Evolutionary conservation across 129 eudicot species (phyloP).

Genomic region (Oenanthe sinensis): DNA sequence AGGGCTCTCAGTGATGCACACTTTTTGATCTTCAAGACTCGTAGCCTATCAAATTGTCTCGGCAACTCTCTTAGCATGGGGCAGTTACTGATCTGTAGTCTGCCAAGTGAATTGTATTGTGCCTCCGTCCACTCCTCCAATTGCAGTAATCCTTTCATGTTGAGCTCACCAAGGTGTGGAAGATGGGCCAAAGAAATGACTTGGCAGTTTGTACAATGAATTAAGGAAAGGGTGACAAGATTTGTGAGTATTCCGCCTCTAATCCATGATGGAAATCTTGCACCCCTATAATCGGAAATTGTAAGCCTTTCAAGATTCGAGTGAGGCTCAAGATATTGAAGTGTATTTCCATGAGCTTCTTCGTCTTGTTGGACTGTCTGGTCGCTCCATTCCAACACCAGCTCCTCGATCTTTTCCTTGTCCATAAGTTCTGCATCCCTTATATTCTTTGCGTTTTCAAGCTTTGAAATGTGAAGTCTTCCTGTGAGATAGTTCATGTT

Average conservation of each 20-base stretch:
- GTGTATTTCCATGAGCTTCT: background rate
- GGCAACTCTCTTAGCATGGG: conserved; percentile 9
- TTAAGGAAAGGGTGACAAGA: conserved; percentile 6
- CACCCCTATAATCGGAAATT: background rate
- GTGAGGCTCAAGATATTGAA: conserved; percentile 16
- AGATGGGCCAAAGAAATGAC: conserved; percentile 10
- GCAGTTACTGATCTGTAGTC: conserved; percentile 1
- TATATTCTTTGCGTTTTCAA: conserved; percentile 10
- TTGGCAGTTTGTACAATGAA: conserved; percentile 12
- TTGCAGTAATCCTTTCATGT: conserved; percentile 14
- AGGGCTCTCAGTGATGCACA: conserved; percentile 12
- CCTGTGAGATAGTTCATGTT: conserved; percentile 6
- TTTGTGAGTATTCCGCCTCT: background rate
- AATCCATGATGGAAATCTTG: conserved; percentile 14
- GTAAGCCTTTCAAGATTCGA: background rate
- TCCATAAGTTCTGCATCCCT: conserved; percentile 8
- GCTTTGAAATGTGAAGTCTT: background rate
- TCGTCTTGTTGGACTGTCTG: background rate
- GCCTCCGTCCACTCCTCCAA: conserved; percentile 10
- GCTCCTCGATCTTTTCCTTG: conserved; percentile 5
- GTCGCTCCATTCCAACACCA: conserved; percentile 18
- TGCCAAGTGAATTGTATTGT: background rate
- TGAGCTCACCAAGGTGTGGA: background rate
- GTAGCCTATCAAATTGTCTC: background rate
- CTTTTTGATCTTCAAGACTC: conserved; percentile 11